Evolutionary conservation across 2,329 filamentous ascomycete species (phyloP), one percentile per base, ranked within the genome.

Genomic region (Fusarium protoensiforme): DNA sequence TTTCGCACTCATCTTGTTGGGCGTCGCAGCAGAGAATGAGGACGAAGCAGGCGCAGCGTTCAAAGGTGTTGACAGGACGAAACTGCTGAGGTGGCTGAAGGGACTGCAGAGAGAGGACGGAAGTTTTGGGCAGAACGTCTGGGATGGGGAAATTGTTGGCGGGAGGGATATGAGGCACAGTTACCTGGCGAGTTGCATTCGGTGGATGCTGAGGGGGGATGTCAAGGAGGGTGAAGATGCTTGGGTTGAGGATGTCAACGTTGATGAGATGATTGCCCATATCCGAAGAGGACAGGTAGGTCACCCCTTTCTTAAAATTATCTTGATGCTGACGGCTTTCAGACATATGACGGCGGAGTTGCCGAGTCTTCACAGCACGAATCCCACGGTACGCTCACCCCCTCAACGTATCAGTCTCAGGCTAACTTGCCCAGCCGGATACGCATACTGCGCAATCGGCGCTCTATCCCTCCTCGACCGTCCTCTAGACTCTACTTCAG

Each of bases 101-200:
- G 87, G 82, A 60, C 83, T 98, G 81, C 96, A 99, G 85, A 89
- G 95, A 29, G 82, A 85, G 0, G 94, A 98, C 80, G 96, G 96
- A 2, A 97, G 95, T 77, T 98, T 99, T 81, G 96, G 95, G 0
- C 95, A 99, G 82, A 89, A 94, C 1, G 80, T 96, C 4, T 89
- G 90, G 75, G 80, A 84, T 14, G 85, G 86, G 80, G 74, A 83
- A 78, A 78, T 96, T n/a, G 89, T 91, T 38, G 96, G 96, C 0
- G 94, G 94, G 0, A 89, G 90, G 64, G 96, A 99, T 82, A 92
- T 95, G 84, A 88, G 96, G 64, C 96, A 96, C 80, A 96, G 94
- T 76, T 98, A 96, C 81, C 91, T 95, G 78, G 95, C 94, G 5
- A 90, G 93, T 20, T 91, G 91, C 10, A 91, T 97, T 35, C 87